Base-by-base conservation (phyloP, 345 rosid genomes). In the Hibiscus syriacus region DNA sequence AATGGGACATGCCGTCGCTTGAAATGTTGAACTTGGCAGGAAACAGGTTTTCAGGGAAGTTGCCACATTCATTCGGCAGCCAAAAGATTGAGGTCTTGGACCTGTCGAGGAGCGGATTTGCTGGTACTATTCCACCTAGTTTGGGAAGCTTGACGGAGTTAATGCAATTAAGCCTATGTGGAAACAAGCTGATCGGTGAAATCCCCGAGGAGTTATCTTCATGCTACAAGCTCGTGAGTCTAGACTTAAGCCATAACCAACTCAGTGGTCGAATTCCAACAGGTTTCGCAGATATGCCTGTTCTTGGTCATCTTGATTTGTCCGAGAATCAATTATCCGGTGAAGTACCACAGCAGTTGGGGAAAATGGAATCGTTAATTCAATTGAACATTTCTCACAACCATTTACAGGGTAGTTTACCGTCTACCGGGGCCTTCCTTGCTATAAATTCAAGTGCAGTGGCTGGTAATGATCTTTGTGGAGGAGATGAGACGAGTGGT, bases 231-330 rank as follows among this genome's bases (percentile, higher is more conserved):
- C 85, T 92, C 17, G 96, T 88, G 39, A 83, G 74, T 56, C 79
- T 92, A 64, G 90, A n/a, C n/a, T n/a, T n/a, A n/a, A n/a, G n/a
- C n/a, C n/a, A n/a, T n/a, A n/a, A n/a, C n/a, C n/a, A n/a, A n/a
- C n/a, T n/a, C n/a, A n/a, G n/a, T n/a, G n/a, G n/a, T n/a, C n/a
- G n/a, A n/a, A n/a, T n/a, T n/a, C n/a, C n/a, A n/a, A n/a, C n/a
- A n/a, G n/a, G n/a, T n/a, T n/a, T n/a, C n/a, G n/a, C n/a, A n/a
- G n/a, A n/a, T n/a, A 83, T 87, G 78, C 70, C 77, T 2, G 85
- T 84, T 73, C 94, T 92, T 0, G 80, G 97, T 5, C 81, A 74
- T 76, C 96, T 92, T 60, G 96, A 92, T 63, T 69, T 92, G 59
- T 92, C 98, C 1, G 71, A 79, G 41, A 92, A 92, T 71, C 71